These are phyloP conservation scores for Euphorbia celastroides DNA, from an alignment of 441 rosid species.

Conservation along the genomic window DNA sequence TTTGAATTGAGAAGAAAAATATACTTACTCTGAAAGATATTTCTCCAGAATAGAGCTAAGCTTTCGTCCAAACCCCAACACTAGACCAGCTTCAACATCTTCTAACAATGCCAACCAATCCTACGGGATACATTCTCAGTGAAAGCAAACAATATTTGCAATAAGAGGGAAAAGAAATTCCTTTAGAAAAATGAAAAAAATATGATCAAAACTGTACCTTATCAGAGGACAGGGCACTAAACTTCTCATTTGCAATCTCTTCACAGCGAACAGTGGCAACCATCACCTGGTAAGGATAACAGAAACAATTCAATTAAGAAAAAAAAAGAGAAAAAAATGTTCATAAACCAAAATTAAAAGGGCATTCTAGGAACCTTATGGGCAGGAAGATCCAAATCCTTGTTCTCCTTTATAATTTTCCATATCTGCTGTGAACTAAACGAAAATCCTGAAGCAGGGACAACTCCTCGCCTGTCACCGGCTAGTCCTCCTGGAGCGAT, in stretches of 20 bases:
- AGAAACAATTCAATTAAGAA: constrained; percentile 8
- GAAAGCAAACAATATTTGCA: constrained; percentile 6
- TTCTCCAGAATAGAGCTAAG: constrained; percentile 52
- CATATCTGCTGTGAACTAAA: constrained; percentile 76
- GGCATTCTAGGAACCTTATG: constrained; percentile 47
- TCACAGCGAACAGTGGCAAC: constrained; percentile 87
- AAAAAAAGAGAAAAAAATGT: constrained; percentile 11
- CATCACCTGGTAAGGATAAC: constrained; percentile 54
- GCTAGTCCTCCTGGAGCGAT: constrained; percentile 84
- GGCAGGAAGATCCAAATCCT: constrained; percentile 87
- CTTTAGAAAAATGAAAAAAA: constrained; percentile 8
- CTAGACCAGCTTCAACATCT: constrained; percentile 54
- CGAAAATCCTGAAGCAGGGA: constrained; percentile 89
- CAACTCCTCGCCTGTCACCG: constrained; percentile 69
- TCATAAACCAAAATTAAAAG: constrained; percentile 10
- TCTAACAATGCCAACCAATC: constrained; percentile 59
- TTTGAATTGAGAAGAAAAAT: neutral
- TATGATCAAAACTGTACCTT: constrained; percentile 32
- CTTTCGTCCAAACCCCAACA: constrained; percentile 67
- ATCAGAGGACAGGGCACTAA: constrained; percentile 35
- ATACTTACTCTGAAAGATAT: constrained; percentile 64
- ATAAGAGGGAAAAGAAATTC: neutral
- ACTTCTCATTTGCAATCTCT: constrained; percentile 66
- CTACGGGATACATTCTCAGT: constrained; percentile 29
- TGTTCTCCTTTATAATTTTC: constrained; percentile 78